These are phyloP conservation scores for Microascus cirrosus DNA, from an alignment of 2,329 filamentous ascomycete species.

Conservation along the genomic window DNA sequence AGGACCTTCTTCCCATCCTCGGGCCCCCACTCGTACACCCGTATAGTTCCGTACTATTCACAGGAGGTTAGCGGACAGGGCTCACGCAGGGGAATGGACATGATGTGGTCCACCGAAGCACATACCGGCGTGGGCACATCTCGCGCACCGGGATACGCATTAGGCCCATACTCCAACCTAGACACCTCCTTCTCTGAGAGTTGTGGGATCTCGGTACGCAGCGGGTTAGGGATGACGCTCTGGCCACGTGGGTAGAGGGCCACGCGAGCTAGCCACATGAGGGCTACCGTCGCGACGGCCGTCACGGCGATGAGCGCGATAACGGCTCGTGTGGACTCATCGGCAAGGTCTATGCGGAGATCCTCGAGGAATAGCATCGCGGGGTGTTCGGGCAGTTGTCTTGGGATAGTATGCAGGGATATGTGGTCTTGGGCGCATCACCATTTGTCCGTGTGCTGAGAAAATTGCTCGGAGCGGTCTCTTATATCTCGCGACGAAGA, in stretches of 20 bases:
- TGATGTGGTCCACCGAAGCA: constrained; percentile 2
- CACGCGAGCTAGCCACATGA: constrained; percentile 21
- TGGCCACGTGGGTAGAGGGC: constrained; percentile 27
- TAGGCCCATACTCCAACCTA: constrained; percentile 46
- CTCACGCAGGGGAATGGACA: background rate
- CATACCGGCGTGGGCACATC: constrained; percentile 58
- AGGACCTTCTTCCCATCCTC: constrained; percentile 62
- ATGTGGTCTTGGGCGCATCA: background rate
- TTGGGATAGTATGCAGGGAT: background rate
- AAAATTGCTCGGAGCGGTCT: background rate
- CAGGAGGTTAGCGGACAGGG: background rate
- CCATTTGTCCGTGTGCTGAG: background rate
- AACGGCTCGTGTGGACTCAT: background rate
- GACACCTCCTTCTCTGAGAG: constrained; percentile 23
- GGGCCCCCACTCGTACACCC: constrained; percentile 77
- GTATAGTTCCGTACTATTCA: constrained; percentile 54
- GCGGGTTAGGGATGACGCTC: constrained; percentile 30
- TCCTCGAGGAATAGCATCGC: background rate
- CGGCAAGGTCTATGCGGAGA: background rate
- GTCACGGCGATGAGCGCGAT: constrained; percentile 23
- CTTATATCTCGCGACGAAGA: background rate
- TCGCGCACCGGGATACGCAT: constrained; percentile 59
- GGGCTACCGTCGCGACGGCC: constrained; percentile 25
- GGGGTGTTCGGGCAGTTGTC: background rate
- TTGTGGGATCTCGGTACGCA: constrained; percentile 25